These are phyloP conservation scores for Cudoniella acicularis DNA, from an alignment of 495 filamentous ascomycete species.

Conservation along the genomic window DNA sequence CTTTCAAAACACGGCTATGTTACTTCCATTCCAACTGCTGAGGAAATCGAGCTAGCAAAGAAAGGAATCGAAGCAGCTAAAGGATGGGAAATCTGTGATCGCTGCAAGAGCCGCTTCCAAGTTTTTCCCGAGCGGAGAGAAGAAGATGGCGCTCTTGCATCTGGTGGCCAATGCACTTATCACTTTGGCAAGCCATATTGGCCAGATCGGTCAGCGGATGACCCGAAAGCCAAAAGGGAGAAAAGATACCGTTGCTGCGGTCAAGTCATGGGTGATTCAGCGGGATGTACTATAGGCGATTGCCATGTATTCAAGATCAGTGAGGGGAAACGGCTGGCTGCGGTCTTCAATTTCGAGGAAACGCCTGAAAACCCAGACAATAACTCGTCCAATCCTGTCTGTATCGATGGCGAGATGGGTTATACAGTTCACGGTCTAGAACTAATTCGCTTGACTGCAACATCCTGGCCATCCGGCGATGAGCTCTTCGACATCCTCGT, in stretches of 20 bases:
- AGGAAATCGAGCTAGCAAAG: conserved; percentile 58
- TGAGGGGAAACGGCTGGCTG: conserved; percentile 69
- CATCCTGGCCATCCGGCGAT: conserved; percentile 77
- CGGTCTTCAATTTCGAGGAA: conserved; percentile 70
- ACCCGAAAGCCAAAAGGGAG: conserved; percentile 47
- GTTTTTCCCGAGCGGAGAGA: conserved; percentile 83
- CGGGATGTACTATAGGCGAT: conserved; percentile 64
- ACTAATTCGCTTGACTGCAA: conserved; percentile 80
- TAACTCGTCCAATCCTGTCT: conserved; percentile 50
- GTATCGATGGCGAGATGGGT: conserved; percentile 96
- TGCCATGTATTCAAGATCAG: conserved; percentile 88
- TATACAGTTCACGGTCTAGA: conserved; percentile 87
- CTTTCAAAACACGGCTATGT: conserved; percentile 74
- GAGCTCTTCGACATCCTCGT: conserved; percentile 82
- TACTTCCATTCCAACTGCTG: conserved; percentile 53
- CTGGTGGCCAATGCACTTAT: conserved; percentile 70
- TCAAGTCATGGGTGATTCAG: conserved; percentile 58
- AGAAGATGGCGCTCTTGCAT: conserved; percentile 74
- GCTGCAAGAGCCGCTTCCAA: conserved; percentile 82
- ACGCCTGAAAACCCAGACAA: conserved; percentile 61
- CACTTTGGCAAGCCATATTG: conserved; percentile 66
- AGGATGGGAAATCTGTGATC: conserved; percentile 84
- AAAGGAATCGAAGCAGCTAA: conserved; percentile 60
- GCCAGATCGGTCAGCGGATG: conserved; percentile 37
- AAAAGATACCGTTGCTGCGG: conserved; percentile 75